Base-by-base conservation (phyloP, 352 stramenopile genomes). In the Phytopythium helicoides region DNA sequence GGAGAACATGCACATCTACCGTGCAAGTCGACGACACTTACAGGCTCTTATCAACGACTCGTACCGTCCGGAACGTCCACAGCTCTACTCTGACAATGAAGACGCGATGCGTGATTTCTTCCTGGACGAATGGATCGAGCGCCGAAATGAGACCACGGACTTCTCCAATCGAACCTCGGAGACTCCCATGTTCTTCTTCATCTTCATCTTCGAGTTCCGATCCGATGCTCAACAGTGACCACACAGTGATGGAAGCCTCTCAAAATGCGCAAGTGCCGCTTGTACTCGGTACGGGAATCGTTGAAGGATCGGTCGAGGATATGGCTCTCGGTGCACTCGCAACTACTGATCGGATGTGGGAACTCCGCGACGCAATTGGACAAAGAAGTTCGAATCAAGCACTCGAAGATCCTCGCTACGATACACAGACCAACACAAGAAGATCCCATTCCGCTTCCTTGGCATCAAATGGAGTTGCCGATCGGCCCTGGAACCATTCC, bases 371-470 rank as follows among this genome's bases (percentile, higher is more conserved):
- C 19, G 45, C 49, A 0, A 39, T 42, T 3, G n/a, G 60, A 19
- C 33, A 68, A 66, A 21, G 62, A 75, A 9, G n/a, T 62, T n/a
- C 47, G 19, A 7, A 14, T 71, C 6, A 66, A 75, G 23, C 62
- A 75, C 23, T 18, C 65, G 23, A 54, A 62, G 9, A 64, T 75
- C 35, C 42, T 75, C 22, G 62, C 62, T 3, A 49, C 60, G 10
- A 52, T 75, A 5, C 66, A 47, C 8, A 52, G 47, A 0, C 66
- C 66, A 0, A 64, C 51, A 22, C 26, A 61, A 33, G 47, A 68
- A 6, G 66, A 75, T n/a, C 21, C 68, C 73, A 23, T 75, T 76
- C 42, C 68, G 68, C 0, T 80, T 76, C 26, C 64, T 81, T 26
- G 68, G 65, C 9, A 45, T 85, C 47, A 81, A 81, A 42, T 85